Base-by-base conservation (phyloP, 2,329 filamentous ascomycete genomes). In the Clonostachys byssicola region DNA sequence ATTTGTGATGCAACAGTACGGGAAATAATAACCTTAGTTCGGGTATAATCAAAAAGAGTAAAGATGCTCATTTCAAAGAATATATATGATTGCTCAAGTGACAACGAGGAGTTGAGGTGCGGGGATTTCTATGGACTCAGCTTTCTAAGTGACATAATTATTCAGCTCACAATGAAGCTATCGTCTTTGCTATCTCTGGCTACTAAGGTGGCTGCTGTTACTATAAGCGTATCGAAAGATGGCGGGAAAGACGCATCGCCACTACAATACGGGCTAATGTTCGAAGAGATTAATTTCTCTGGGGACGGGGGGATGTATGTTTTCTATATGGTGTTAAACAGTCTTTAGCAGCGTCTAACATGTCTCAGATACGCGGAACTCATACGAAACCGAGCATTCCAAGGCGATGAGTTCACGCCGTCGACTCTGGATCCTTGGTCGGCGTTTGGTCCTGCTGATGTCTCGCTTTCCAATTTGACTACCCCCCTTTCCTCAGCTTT, bases 371-470 rank as follows among this genome's bases (percentile, higher is more conserved):
- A 46, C 34, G 44, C 16, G 17, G 44, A 46, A 34, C 16, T 46
- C 16, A 46, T 46, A 36, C 44, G 20, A 23, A 46, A 46, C 38
- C 36, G 44, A 14, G 44, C 44, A 12, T 46, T 46, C 39, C 44
- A 46, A 38, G 44, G 44, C 16, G 36, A 30, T 9, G 16, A 23
- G 35, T 41, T 42, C 44, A 45, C 14, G 23, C 16, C 33, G 17
- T 18, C 43, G 34, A 45, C 43, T 8, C 42, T 44, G 17, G n/a
- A 45, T 40, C 30, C 30, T 14, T 44, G 42, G 42, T 8, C 13
- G 4, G 40, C 40, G 14, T 18, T 42, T 14, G 40, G 40, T 30
- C 16, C 16, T 20, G 16, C 40, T 9, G 14, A 14, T 12, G 23
- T 42, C 12, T 42, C 17, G 20, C 40, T 42, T n/a, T 14, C 8